Base-by-base conservation (phyloP, 31 red algal genomes). In the Endocladia muricata region DNA sequence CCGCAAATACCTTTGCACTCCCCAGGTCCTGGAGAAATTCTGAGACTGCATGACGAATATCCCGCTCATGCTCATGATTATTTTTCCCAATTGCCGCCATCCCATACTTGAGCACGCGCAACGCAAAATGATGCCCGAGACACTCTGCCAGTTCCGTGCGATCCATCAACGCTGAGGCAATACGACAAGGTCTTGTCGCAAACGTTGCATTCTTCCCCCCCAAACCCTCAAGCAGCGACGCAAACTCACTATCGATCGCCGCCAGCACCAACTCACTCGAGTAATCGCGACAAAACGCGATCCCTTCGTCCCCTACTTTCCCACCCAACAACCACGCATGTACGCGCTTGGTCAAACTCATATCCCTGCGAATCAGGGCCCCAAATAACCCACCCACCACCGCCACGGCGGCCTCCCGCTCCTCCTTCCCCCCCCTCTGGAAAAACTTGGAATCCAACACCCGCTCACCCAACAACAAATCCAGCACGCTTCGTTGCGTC, bases 301-400 rank as follows among this genome's bases (percentile, higher is more conserved):
- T 73, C 33, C 70, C 90, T 8, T 41, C 37, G 36, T 75, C 55
- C 1, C 55, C 37, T 17, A 67, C 82, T 44, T 86, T 78, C 31
- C 83, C 83, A 6, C 81, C 83, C 0, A 86, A 37, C 49, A 94
- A 81, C 90, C 82, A 86, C 9, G 83, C 61, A 78, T 88, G 77
- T 17, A 94, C 90, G 28, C 90, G 76, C 41, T 94, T 94, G 2
- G 83, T 87, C 19, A 94, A 82, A 55, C 81, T 86, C 37, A 86
- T 67, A 35, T 94, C 83, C 2, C 83, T 61, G 22, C 70, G 54
- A 28, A 88, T 73, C 26, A 86, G 37, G 34, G 90, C 76, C 2
- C 75, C 83, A 66, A 88, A 83, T 7, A 94, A 77, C 19, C 90
- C 83, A 2, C 83, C 82, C 22, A 94, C 78, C 8, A 88, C 41